Evolutionary conservation across 2,329 filamentous ascomycete genomes (phyloP), one percentile per base, ranked within the genome.

Genomic region (Aspergillus pseudoterreus): DNA sequence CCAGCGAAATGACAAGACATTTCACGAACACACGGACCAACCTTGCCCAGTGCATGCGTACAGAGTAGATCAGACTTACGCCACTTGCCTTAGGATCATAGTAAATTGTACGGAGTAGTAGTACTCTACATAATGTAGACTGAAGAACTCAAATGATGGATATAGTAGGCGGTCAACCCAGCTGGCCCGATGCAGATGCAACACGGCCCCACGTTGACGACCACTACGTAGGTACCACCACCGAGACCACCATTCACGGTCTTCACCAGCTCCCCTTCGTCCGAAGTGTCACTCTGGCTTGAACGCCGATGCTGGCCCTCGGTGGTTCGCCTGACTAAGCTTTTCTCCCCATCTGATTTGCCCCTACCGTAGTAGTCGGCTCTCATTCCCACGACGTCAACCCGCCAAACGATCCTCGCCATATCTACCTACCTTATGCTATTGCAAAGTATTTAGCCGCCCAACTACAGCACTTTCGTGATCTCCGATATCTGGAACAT

Each of bases 241-340:
- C 15, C 35, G 32, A 22, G 21, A 41, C 32, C 30, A 33, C 8
- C n/a, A 21, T 15, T 4, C 8, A 22, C 15, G 27, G 24, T n/a
- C 35, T 36, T 30, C 27, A 41, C 54, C 43, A 49, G 45, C 49
- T 52, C 65, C 63, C 64, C 54, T 66, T 66, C 64, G 62, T 50
- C 64, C 64, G 64, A 65, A 56, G 64, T 62, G 62, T 66, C 64
- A 64, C 63, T 50, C 63, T 50, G 44, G 22, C 22, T 22, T 22
- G 22, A 22, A 22, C 22, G 22, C 22, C 22, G 22, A 22, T 22
- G 22, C 22, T 22, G 6, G 22, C 22, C 22, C 22, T 27, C 27
- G 10, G 30, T 35, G 15, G 17, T 21, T 43, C 17, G 5, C 22
- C 11, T 38, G 35, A 38, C 35, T 38, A 38, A 38, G 35, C 4